phyloP scores from a whole-genome alignment of 306 rosid genomes.

The Pyrus bretschneideri region DNA sequence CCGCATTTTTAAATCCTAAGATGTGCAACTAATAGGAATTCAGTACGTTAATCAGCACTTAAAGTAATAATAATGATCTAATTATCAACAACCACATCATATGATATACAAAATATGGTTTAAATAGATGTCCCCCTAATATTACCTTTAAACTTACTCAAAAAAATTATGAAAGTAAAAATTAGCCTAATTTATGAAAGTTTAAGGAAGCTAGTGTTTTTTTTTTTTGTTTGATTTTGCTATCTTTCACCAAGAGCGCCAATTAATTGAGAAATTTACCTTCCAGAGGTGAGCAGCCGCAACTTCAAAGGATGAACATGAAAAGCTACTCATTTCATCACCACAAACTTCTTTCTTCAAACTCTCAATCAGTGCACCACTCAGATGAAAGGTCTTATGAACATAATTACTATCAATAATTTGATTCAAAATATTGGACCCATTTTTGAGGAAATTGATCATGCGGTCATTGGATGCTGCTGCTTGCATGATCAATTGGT shows the following conservation, averaged over 20 bases:
- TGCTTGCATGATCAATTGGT: slow-evolving; percentile 58
- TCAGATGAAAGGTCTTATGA: slow-evolving; percentile 47
- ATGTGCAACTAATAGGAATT: too few species aligned
- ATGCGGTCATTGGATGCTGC: not conserved
- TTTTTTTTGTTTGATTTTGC: not conserved
- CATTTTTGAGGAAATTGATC: not conserved
- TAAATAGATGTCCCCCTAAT: too few species aligned
- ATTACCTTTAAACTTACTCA: too few species aligned
- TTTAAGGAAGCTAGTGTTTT: not conserved
- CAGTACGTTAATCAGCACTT: too few species aligned
- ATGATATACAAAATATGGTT: too few species aligned
- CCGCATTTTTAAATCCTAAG: too few species aligned
- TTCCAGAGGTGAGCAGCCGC: slow-evolving; percentile 77
- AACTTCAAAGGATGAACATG: slow-evolving; percentile 66
- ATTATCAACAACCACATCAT: too few species aligned
- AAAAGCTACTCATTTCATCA: slow-evolving; percentile 15
- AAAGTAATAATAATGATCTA: too few species aligned
- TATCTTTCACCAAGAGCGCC: not conserved
- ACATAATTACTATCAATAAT: slow-evolving; percentile 28
- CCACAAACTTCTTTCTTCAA: slow-evolving; percentile 37
- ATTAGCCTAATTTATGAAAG: not conserved
- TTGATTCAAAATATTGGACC: not conserved
- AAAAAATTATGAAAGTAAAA: not conserved
- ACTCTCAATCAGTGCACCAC: slow-evolving; percentile 33
- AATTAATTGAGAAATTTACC: slow-evolving; percentile 29